Percentiles rank a stretch among this genome's conserved stretches.
These are phyloP conservation scores for Scleromitrula shiraiana DNA, from an alignment of 2,329 filamentous ascomycete species.

Conservation along the genomic window DNA sequence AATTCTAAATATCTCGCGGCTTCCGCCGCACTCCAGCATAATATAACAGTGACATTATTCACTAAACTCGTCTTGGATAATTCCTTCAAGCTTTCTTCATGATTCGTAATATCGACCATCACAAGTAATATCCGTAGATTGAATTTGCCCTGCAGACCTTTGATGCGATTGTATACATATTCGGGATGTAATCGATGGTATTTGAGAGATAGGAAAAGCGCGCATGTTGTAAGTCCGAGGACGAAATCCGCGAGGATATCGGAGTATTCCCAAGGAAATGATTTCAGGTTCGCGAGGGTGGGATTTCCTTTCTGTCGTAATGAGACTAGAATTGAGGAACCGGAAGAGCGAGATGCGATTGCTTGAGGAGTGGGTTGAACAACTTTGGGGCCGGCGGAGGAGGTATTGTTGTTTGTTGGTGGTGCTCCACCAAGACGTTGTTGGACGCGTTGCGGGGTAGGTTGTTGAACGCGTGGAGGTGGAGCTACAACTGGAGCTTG, in stretches of 20 bases:
- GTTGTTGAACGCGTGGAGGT: conserved; percentile 28
- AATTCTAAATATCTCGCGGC: conserved; percentile 89
- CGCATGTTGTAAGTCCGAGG: conserved; percentile 78
- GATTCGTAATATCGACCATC: conserved; percentile 92
- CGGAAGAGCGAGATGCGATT: conserved; percentile 55
- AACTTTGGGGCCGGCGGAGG: conserved; percentile 43
- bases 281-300: conserved; percentile 72
- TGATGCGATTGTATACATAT: conserved; percentile 93
- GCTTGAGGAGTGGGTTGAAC: conserved; percentile 85
- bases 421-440: conserved; percentile 46
- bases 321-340: conserved; percentile 80
- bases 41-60: conserved; percentile 84
- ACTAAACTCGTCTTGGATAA: conserved; percentile 86
- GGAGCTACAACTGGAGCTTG: conserved; percentile 32
- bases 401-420: conserved; percentile 25
- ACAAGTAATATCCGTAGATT: conserved; percentile 76
- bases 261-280: conserved; percentile 90
- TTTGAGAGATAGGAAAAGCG: conserved; percentile 87
- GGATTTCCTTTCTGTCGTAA: conserved; percentile 93
- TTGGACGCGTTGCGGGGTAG: conserved; percentile 32
- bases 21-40: conserved; percentile 92
- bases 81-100: conserved; percentile 83
- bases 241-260: conserved; percentile 95
- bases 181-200: conserved; percentile 96
- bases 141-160: conserved; percentile 76